These are phyloP conservation scores for Shiraia sp. DNA, from an alignment of 2,329 filamentous ascomycete genomes.

Conservation along the genomic window DNA sequence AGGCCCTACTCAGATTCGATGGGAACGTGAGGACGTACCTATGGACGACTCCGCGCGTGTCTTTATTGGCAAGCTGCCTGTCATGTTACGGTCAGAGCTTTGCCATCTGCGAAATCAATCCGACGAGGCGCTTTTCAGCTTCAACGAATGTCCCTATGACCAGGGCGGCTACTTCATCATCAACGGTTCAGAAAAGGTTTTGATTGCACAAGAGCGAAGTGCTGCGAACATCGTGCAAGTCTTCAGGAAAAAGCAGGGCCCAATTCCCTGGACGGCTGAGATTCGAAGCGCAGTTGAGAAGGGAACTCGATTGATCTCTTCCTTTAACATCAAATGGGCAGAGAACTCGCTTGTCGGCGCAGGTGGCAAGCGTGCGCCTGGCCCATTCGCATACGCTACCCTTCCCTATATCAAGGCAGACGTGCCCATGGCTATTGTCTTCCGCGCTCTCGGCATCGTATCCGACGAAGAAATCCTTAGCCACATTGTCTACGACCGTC, in stretches of 20 bases:
- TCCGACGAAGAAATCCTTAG: constrained; percentile 98
- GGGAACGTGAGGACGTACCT: constrained; percentile 56
- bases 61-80: constrained; percentile 92
- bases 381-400: constrained; percentile 86
- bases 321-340: constrained; percentile 86
- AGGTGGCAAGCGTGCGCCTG: constrained; percentile 72
- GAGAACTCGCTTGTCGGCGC: constrained; percentile 77
- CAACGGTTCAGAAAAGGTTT: constrained; percentile 97
- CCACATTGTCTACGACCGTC: constrained; percentile 94
- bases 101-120: constrained; percentile 84
- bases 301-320: constrained; percentile 91
- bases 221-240: constrained; percentile 99
- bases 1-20: constrained; percentile 46
- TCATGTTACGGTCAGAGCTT: constrained; percentile 97
- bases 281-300: constrained; percentile 96
- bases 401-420: constrained; percentile 93
- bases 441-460: constrained; percentile 91
- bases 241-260: constrained; percentile 97
- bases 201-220: constrained; percentile 96
- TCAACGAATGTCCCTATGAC: constrained; percentile 97
- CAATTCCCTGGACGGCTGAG: constrained; percentile 91
- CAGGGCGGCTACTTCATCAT: constrained; percentile 99
- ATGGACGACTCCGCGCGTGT: constrained; percentile 64
- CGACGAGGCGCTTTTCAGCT: constrained; percentile 83
- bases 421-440: constrained; percentile 92